phyloP scores from a whole-genome alignment of 192 early-diverging fungal genomes.

The Coemansia nantahalensis region DNA sequence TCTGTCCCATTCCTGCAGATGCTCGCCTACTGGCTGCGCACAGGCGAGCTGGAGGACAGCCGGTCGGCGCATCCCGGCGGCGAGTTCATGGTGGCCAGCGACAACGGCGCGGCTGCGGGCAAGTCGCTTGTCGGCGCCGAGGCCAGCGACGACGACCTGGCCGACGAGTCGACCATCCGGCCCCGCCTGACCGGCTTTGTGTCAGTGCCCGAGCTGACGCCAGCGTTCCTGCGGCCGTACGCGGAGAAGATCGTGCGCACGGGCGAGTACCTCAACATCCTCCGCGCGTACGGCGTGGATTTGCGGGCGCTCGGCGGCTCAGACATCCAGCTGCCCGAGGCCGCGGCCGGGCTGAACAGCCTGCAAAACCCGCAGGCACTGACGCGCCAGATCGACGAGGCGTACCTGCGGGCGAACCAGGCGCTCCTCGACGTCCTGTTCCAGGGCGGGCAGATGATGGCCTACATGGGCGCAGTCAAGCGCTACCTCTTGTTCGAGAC shows the following conservation, averaged over 20 bases:
- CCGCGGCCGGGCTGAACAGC: slow-evolving; percentile 5
- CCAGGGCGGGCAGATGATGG: slow-evolving; percentile 73
- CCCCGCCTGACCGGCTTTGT: slow-evolving; percentile 14
- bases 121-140: slow-evolving; percentile 78
- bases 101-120: slow-evolving; percentile 56
- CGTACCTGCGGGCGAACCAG: slow-evolving; percentile 86
- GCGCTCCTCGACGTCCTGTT: slow-evolving; percentile 78
- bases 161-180: not conserved
- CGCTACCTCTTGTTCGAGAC: slow-evolving; percentile 90
- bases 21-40: slow-evolving; percentile 84
- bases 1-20: slow-evolving; percentile 81
- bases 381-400: slow-evolving; percentile 72
- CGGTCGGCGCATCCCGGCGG: slow-evolving; percentile 53
- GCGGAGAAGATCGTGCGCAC: slow-evolving; percentile 81
- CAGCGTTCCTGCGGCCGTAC: slow-evolving; percentile 74
- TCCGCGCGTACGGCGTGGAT: slow-evolving; percentile 69
- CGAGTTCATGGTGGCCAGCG: slow-evolving; percentile 92
- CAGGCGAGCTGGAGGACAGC: slow-evolving; percentile 83
- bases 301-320: slow-evolving; percentile 22
- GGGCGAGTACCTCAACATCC: slow-evolving; percentile 94
- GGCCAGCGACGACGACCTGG: slow-evolving; percentile 5
- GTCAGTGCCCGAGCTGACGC: slow-evolving; percentile 51
- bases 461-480: slow-evolving; percentile 83
- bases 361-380: slow-evolving; percentile 42
- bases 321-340: not conserved